Base-by-base conservation (phyloP, 176 grass and related monocot species). In the Oryza officinalis region DNA sequence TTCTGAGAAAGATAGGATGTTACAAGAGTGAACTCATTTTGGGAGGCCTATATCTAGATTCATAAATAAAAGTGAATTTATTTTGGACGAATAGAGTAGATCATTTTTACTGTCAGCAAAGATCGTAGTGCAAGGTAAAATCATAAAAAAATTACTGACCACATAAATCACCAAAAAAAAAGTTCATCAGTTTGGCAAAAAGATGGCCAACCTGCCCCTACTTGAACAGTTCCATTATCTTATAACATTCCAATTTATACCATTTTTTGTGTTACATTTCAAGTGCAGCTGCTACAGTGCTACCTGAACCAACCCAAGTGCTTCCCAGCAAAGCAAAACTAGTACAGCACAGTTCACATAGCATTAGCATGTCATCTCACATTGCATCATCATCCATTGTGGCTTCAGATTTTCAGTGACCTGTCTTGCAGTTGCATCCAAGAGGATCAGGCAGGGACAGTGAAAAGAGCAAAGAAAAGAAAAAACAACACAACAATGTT, bases 301-400 rank as follows among this genome's bases (percentile, higher is more conserved):
- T 71, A 7, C 7, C 2, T 27, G 22, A 35, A 81, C 31, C n/a
- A 27, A 27, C n/a, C n/a, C 79, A 81, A 70, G 79, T 59, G 64
- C 23, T 43, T 37, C 9, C 49, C 68, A 73, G 38, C 12, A 63
- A 67, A 47, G 50, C 67, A 81, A 82, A 13, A 67, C 28, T 37
- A 67, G 43, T 46, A 22, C 37, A 33, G 20, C 44, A 64, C 40
- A 38, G 2, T 52, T 79, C 57, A 80, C 68, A 64, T 13, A 33
- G 22, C 57, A 40, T 70, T 7, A 18, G 25, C 32, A 69, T 57
- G 44, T 81, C 78, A 35, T 41, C 35, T 13, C 64, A 77, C 40
- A 63, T n/a, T 67, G 71, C 67, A 63, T 81, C 71, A 83, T 71
- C 67, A 76, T 73, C 69, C 67, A 18, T 76, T 27, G 75, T 65